These are phyloP conservation scores for Macrocybe sp. DNA, from an alignment of 1,284 basidiomycete species.

Conservation along the genomic window DNA sequence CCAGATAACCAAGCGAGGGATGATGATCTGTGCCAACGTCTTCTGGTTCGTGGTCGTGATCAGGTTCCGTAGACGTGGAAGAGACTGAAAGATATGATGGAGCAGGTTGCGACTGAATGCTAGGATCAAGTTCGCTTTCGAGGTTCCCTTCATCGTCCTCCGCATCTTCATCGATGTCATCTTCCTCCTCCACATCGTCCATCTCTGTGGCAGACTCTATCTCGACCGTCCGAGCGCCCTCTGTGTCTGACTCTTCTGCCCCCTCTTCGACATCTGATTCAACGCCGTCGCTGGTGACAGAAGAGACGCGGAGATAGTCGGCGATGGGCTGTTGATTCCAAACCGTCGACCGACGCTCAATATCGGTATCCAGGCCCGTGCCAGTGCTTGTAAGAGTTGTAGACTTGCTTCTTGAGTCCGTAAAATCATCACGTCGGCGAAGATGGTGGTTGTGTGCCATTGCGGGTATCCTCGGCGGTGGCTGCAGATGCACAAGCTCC, in stretches of 20 bases:
- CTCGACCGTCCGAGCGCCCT: conserved; percentile 28
- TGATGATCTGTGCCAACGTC: neutral
- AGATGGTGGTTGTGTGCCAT: conserved; percentile 12
- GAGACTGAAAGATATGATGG: neutral
- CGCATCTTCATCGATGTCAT: conserved; percentile 1
- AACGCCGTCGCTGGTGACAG: neutral
- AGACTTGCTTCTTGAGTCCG: conserved; percentile 9
- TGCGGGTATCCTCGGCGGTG: conserved; percentile 19
- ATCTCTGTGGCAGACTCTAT: conserved; percentile 23
- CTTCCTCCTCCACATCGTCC: conserved; percentile 4
- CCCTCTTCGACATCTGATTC: neutral
- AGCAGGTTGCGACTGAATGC: neutral
- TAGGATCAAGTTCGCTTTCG: neutral
- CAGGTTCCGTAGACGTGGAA: conserved; percentile 8
- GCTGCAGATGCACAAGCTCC: conserved; percentile 28
- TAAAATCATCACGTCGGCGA: conserved; percentile 18
- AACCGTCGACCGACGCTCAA: conserved; percentile 46
- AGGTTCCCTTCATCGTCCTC: neutral
- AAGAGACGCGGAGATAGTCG: conserved; percentile 38
- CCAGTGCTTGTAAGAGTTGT: conserved; percentile 10
- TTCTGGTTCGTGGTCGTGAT: conserved; percentile 4
- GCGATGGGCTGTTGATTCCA: conserved; percentile 63
- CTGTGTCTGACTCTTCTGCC: conserved; percentile 16
- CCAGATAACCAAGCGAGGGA: conserved; percentile 60
- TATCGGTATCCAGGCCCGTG: conserved; percentile 32